Conservation (phyloP, 306 rosid species). For the Ochetophila trinervis region DNA sequence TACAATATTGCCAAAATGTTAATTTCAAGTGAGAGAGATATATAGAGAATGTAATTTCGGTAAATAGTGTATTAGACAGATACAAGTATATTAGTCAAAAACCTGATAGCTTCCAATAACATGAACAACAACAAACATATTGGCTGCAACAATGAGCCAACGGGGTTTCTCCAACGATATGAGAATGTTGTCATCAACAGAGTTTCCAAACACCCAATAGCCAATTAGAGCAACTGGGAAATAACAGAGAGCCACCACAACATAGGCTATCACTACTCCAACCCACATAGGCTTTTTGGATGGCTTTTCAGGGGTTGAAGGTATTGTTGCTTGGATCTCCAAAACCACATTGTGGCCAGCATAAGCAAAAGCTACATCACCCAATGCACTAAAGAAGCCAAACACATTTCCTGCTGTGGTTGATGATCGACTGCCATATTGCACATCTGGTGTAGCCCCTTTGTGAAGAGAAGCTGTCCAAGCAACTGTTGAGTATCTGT, state of each 20-base stretch:
- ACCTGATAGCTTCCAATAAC: constrained; percentile 50
- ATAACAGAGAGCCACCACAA: constrained; percentile 42
- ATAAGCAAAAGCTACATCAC: constrained; percentile 43
- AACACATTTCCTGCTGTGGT: constrained; percentile 27
- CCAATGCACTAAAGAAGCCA: constrained; percentile 35
- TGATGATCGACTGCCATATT: constrained; percentile 26
- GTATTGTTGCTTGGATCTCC: constrained; percentile 48
- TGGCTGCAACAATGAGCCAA: constrained; percentile 35
- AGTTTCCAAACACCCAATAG: constrained; percentile 37
- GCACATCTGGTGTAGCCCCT: constrained; percentile 27
- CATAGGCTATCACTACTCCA: constrained; percentile 29
- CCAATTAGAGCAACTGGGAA: constrained; percentile 37
- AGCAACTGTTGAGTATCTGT: constrained; percentile 44
- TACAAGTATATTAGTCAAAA: background rate
- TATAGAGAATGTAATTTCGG: background rate
- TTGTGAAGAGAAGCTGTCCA: constrained; percentile 38
- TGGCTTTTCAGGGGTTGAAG: constrained; percentile 37
- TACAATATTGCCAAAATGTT: background rate
- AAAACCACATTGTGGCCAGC: constrained; percentile 43
- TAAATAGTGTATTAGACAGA: background rate
- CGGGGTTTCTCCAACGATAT: constrained; percentile 32
- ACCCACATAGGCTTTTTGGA: constrained; percentile 44
- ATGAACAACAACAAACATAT: constrained; percentile 39
- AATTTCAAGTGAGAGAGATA: background rate
- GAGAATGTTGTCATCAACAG: constrained; percentile 37